These are phyloP conservation scores for Diaporthe sp. DNA, from an alignment of 2,329 filamentous ascomycete species.

Conservation along the genomic window DNA sequence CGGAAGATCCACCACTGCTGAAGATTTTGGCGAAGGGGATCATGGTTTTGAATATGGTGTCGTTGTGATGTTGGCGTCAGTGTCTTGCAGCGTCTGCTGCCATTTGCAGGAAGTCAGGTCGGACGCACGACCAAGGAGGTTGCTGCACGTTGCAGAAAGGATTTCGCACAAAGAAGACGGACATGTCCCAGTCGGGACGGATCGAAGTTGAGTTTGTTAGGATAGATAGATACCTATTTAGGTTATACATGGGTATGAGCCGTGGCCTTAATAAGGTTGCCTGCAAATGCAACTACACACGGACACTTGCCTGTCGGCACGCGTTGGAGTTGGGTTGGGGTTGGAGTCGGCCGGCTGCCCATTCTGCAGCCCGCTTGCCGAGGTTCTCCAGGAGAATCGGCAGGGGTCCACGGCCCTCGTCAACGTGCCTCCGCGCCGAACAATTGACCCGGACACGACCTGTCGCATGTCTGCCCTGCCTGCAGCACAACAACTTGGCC, in stretches of 20 bases:
- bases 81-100: not conserved
- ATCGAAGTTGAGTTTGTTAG: not conserved
- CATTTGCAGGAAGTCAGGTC: not conserved
- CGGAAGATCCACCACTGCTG: not conserved
- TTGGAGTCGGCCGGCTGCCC: constrained; percentile 17
- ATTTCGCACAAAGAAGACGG: not conserved
- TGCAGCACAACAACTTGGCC: not conserved
- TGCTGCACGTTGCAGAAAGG: not conserved
- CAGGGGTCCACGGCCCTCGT: constrained; percentile 17
- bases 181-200: not conserved
- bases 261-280: not conserved
- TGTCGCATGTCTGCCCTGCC: constrained; percentile 6
- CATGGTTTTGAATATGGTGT: not conserved
- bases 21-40: not conserved
- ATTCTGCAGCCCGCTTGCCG: constrained; percentile 25
- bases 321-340: constrained; percentile 12
- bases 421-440: constrained; percentile 19
- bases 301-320: not conserved
- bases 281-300: constrained; percentile 7
- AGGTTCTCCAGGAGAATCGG: constrained; percentile 33
- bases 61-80: not conserved
- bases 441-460: constrained; percentile 3
- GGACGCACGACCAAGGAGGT: not conserved
- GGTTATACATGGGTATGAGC: not conserved
- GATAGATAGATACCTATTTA: not conserved